These are phyloP conservation scores for Phytopythium boreale DNA, from an alignment of 352 stramenopile genomes.

Conservation along the genomic window DNA sequence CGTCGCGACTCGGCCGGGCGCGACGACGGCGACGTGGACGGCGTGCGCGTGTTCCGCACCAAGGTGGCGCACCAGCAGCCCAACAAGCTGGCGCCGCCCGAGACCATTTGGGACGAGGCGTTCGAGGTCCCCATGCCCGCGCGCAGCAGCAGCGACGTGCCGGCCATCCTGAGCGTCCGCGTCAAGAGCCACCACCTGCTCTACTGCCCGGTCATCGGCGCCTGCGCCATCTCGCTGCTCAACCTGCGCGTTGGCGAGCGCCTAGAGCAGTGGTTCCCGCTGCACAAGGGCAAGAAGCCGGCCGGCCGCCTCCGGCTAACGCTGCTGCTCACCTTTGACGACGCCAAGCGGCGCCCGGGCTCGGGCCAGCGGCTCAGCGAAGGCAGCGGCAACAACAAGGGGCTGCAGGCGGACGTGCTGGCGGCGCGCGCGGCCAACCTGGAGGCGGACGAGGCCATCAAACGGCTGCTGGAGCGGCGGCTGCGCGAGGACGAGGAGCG, in stretches of 20 bases:
- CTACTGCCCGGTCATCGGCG: slow-evolving; percentile 46
- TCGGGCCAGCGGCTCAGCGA: neutral
- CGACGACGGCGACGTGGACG: slow-evolving; percentile 7
- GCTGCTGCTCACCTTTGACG: slow-evolving; percentile 24
- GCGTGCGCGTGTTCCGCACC: slow-evolving; percentile 49
- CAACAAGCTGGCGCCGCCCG: slow-evolving; percentile 21
- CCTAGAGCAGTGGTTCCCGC: slow-evolving; percentile 53
- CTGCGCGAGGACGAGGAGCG: slow-evolving; percentile 30
- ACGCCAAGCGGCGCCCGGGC: slow-evolving; percentile 8
- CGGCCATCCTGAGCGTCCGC: slow-evolving; percentile 56
- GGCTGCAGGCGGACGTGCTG: slow-evolving; percentile 31
- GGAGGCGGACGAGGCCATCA: slow-evolving; percentile 60
- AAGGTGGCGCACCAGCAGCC: slow-evolving; percentile 32
- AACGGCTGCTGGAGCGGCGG: slow-evolving; percentile 47
- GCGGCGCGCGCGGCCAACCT: slow-evolving; percentile 49
- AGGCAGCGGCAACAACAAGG: slow-evolving; percentile 1
- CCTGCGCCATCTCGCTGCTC: slow-evolving; percentile 49
- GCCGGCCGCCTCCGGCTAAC: slow-evolving; percentile 45
- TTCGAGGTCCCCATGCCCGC: slow-evolving; percentile 43
- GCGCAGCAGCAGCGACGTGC: slow-evolving; percentile 11
- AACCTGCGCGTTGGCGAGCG: slow-evolving; percentile 35
- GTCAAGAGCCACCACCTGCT: slow-evolving; percentile 69
- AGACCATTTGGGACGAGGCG: slow-evolving; percentile 57
- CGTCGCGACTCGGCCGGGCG: slow-evolving; percentile 15
- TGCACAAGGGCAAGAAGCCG: slow-evolving; percentile 47